Evolutionary conservation across 345 rosid species (phyloP), one percentile per base, ranked within the genome.

Genomic region (Moricandia arvensis): DNA sequence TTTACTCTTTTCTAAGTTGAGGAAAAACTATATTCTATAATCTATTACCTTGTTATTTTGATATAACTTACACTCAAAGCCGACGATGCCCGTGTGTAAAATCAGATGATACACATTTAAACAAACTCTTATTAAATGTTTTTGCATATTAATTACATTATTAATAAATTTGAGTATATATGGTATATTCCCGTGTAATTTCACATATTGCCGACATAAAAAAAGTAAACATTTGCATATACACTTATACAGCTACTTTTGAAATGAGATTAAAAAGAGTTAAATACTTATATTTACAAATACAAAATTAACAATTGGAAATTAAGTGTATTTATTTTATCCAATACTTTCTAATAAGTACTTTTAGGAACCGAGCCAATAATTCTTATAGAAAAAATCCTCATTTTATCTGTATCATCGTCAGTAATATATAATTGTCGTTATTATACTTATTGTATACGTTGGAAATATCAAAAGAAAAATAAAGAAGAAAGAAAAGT

Each of bases 381-480:
- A 54, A 55, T 9, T 55, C 24, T 21, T 55, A 21, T 24, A 55
- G 49, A 10, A 5, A 24, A 21, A 8, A 18, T 38, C 51, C 29
- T 62, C 69, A 62, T 69, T 30, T 38, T 10, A 31, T 18, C 21
- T 29, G 17, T 54, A 55, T 30, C 24, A 47, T 49, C 34, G 77
- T 51, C 17, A 77, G 45, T 26, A 64, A 43, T 57, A 30, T 43
- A 41, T 71, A 65, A 51, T 60, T 72, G 73, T 72, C 57, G 18
- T 77, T 54, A 78, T 67, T 59, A 61, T 59, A 78, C 61, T 77
- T 16, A 65, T 65, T 9, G 38, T 30, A 49, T 67, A 26, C 51
- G 24, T 78, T 72, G 78, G 78, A 68, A 29, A 29, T 29, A 29
- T 29, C 31, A 29, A 29, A 29, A 29, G 31, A 29, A 29, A 29